Evolutionary conservation across 129 eudicot species (phyloP).

Genomic region (Lactuca sativa): DNA sequence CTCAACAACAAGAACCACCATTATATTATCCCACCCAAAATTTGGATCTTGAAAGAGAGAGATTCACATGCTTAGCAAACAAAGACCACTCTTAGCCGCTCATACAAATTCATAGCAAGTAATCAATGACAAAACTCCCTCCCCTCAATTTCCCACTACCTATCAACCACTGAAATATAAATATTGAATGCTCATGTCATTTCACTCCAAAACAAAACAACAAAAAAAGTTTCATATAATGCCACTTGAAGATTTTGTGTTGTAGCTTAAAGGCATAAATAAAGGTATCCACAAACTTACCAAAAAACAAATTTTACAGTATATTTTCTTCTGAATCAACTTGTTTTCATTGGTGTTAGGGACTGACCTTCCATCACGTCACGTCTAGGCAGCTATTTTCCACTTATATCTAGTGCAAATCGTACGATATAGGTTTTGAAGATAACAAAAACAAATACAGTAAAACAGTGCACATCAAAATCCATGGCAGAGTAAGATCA

Average conservation of each 20-base stretch:
- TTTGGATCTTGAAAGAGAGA: conserved; percentile 49
- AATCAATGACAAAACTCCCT: conserved; percentile 34
- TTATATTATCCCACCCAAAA: conserved; percentile 61
- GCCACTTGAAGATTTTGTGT: conserved; percentile 17
- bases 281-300: conserved; percentile 11
- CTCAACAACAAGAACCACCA: conserved; percentile 60
- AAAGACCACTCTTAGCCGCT: conserved; percentile 44
- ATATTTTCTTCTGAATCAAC: not conserved
- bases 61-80: conserved; percentile 38
- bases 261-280: conserved; percentile 10
- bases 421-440: not conserved
- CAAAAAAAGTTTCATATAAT: conserved; percentile 13
- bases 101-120: conserved; percentile 38
- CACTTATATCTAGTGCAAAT: conserved; percentile 1
- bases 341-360: not conserved
- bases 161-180: conserved; percentile 30
- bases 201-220: conserved; percentile 24
- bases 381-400: not conserved
- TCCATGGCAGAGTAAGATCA: not conserved
- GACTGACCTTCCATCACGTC: too few species aligned
- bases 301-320: conserved; percentile 10
- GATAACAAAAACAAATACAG: conserved; percentile 9
- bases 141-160: conserved; percentile 32
- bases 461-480: not conserved
- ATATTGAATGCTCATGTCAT: conserved; percentile 22